Conservation (phyloP, 208 protist genomes). For the Acanthamoeba lenticulata region DNA sequence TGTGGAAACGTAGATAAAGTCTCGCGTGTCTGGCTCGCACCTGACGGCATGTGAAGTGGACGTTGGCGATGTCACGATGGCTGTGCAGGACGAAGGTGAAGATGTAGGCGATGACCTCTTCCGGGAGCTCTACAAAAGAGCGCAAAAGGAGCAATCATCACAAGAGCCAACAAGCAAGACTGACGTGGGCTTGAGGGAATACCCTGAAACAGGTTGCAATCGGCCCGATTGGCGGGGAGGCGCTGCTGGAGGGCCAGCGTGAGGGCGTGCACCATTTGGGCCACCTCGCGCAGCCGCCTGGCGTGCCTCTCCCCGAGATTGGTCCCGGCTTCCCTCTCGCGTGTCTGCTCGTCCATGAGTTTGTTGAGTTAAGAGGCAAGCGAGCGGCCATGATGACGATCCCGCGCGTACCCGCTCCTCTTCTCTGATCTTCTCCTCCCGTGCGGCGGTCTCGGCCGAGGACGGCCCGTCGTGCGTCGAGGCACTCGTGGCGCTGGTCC, state of each 20-base stretch:
- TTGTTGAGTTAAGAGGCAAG: neutral
- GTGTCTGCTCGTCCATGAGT: neutral
- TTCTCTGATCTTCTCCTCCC: neutral
- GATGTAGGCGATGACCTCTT: conserved; percentile 25
- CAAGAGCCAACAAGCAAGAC: too few relatives aligned
- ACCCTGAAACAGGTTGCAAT: neutral
- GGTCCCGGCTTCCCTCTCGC: neutral
- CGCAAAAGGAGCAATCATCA: too few relatives aligned
- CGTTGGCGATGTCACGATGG: neutral
- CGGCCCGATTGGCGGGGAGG: neutral
- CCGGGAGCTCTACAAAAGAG: neutral
- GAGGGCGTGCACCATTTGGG: neutral
- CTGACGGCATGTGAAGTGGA: neutral
- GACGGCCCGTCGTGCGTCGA: too few relatives aligned
- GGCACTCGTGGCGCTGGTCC: too few relatives aligned
- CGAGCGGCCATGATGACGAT: neutral
- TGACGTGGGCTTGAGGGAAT: too few relatives aligned
- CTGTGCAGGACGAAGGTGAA: neutral
- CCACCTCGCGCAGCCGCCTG: neutral
- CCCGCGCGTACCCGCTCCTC: neutral
- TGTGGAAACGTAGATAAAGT: too few relatives aligned
- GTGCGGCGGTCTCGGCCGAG: neutral
- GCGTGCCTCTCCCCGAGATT: neutral
- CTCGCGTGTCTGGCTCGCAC: too few relatives aligned
- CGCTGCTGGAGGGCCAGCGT: neutral